These are phyloP conservation scores for Gossypium thurberi DNA, from an alignment of 345 rosid species.

Conservation along the genomic window DNA sequence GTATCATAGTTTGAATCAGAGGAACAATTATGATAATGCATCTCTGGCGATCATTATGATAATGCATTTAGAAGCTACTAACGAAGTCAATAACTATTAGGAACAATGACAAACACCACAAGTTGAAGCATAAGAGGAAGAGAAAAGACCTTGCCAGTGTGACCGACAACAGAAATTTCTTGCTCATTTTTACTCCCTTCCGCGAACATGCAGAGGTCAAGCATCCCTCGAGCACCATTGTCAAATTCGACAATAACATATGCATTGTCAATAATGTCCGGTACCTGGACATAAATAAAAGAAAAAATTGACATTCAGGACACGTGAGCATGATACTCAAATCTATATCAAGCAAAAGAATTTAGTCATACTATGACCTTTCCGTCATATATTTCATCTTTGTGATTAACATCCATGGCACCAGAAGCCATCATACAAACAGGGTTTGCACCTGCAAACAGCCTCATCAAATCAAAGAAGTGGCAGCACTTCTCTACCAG, in stretches of 20 bases:
- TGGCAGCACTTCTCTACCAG: constrained; percentile 98
- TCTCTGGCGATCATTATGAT: background rate
- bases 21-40: too few species aligned
- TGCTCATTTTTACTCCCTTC: constrained; percentile 97
- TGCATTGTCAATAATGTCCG: constrained; percentile 87
- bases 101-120: background rate
- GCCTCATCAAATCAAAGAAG: constrained; percentile 91
- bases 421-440: constrained; percentile 93
- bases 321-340: background rate
- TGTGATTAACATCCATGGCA: constrained; percentile 83
- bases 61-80: background rate
- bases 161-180: constrained; percentile 78
- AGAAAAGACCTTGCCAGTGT: constrained; percentile 59
- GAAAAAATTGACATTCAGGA: background rate
- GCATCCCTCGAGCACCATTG: constrained; percentile 86
- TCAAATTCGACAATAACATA: constrained; percentile 83
- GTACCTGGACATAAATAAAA: constrained; percentile 42
- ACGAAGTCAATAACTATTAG: background rate
- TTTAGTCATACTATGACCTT: constrained; percentile 34
- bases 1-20: constrained; percentile 10
- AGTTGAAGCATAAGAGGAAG: background rate
- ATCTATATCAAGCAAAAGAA: background rate
- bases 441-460: constrained; percentile 81
- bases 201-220: constrained; percentile 97
- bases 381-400: constrained; percentile 83